Conservation (phyloP, 495 filamentous ascomycete species). For the Penicillium antarcticum region DNA sequence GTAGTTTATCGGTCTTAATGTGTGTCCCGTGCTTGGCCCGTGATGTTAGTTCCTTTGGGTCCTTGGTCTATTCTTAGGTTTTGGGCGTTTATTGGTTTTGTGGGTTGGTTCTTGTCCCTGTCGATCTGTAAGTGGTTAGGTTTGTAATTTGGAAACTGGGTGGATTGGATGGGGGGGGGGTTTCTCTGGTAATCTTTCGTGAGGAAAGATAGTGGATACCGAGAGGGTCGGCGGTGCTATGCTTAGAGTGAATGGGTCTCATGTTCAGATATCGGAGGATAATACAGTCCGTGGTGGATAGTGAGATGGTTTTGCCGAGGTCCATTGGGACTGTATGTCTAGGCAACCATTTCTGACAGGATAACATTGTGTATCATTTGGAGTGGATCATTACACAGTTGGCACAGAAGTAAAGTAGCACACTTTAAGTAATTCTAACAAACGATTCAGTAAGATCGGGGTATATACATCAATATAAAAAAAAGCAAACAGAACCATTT, state of each 20-base stretch:
- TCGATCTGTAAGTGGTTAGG: slow-evolving; percentile 4
- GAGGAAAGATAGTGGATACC: no score
- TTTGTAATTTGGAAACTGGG: neutral
- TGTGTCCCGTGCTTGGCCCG: neutral
- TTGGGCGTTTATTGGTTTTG: neutral
- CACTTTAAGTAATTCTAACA: slow-evolving; percentile 11
- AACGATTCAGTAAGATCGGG: slow-evolving; percentile 9
- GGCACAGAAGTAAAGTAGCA: neutral
- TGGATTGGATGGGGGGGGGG: neutral
- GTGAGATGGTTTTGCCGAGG: no score
- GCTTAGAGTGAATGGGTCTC: neutral
- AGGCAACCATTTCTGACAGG: no score
- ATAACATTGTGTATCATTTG: no score
- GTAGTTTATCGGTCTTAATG: slow-evolving; percentile 8
- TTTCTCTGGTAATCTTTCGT: no score
- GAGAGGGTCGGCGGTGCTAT: neutral
- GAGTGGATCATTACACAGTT: no score
- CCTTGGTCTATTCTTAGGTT: slow-evolving; percentile 3
- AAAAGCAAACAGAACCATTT: neutral
- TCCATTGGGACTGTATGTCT: no score
- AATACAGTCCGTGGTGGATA: no score
- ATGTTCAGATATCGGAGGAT: no score
- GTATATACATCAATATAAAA: slow-evolving; percentile 17
- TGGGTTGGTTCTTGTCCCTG: slow-evolving; percentile 9
- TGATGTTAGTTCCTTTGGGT: neutral